These are phyloP conservation scores for Betula pendula DNA, from an alignment of 306 rosid species.

Conservation along the genomic window DNA sequence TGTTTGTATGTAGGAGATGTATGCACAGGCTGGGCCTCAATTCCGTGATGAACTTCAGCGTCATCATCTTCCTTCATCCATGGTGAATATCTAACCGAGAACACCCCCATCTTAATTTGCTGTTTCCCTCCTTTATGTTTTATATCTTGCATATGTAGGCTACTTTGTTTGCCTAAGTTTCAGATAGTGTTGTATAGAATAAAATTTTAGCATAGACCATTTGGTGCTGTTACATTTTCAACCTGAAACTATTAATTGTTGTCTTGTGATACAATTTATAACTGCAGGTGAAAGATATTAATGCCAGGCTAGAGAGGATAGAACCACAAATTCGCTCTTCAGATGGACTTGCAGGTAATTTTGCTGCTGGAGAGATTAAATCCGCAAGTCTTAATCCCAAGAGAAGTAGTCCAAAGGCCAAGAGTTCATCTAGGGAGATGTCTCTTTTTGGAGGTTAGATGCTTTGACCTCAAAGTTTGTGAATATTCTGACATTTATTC, in stretches of 20 bases:
- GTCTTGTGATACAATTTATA: not conserved
- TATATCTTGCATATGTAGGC: not conserved
- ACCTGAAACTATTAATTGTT: not conserved
- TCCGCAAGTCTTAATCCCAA: conserved; percentile 58
- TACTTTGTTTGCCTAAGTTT: not conserved
- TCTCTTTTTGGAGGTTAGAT: conserved; percentile 89
- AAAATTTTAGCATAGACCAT: not conserved
- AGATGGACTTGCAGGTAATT: conserved; percentile 65
- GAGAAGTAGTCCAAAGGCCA: conserved; percentile 92
- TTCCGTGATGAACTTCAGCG: conserved; percentile 96
- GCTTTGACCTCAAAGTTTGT: conserved; percentile 26
- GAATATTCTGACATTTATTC: conserved; percentile 1
- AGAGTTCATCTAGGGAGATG: conserved; percentile 72
- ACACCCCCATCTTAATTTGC: conserved; percentile 10
- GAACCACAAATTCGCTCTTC: conserved; percentile 75
- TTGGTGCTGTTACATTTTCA: not conserved
- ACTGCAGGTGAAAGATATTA: conserved; percentile 88
- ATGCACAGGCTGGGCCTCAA: conserved; percentile 88
- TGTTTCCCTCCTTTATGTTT: conserved; percentile 1
- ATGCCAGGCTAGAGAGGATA: conserved; percentile 93
- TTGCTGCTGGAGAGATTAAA: conserved; percentile 67
- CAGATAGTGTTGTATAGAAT: not conserved
- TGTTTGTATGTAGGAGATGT: conserved; percentile 78
- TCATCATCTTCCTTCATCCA: conserved; percentile 74
- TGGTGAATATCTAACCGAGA: conserved; percentile 51